Evolutionary conservation across 2,329 filamentous ascomycete genomes (phyloP), one percentile per base, ranked within the genome.

Genomic region (Clonostachys byssicola): DNA sequence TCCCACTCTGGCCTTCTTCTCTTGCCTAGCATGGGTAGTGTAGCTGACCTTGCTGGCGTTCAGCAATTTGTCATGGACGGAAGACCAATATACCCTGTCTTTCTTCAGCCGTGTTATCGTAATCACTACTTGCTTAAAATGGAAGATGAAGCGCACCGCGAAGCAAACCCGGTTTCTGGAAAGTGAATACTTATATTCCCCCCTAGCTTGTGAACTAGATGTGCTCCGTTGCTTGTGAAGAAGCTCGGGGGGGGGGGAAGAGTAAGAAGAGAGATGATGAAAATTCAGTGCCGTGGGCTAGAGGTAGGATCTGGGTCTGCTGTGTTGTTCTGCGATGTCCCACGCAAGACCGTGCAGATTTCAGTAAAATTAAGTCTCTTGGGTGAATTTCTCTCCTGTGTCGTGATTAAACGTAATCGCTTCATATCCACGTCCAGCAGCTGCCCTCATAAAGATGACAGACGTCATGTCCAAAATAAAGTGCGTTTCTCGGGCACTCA

Each of bases 1-100:
- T 60, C 46, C 49, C 56, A 2, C 60, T 71, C 5, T 78, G 82
- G 57, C 23, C 61, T 83, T 14, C 73, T 83, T 43, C 74, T 74
- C 13, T 78, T 82, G 4, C 79, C 79, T 1, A 77, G 81, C 10
- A 75, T 70, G 35, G 79, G 82, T 58, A 82, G 82, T 61, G 80
- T 75, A 1, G 78, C 77, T 7, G 62, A 62, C 13, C 45, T 49
- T 0, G 78, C 77, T 7, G 62, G 62, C 13, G 46, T 49, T 0
- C 9, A 54, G 47, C 33, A 77, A 68, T 47, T 55, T 60, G 2
- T 74, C 75, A 4, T 83, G 75, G 68, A 65, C 60, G 14, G 68
- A 72, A 41, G 78, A 77, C 55, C 65, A 80, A 53, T 65, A 72
- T 54, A 69, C 72, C 0, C 71, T 77, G 1, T 75, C 77, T 0